Conservation (phyloP, 106 monocot species). For the Dendrobium chrysotoxum region DNA sequence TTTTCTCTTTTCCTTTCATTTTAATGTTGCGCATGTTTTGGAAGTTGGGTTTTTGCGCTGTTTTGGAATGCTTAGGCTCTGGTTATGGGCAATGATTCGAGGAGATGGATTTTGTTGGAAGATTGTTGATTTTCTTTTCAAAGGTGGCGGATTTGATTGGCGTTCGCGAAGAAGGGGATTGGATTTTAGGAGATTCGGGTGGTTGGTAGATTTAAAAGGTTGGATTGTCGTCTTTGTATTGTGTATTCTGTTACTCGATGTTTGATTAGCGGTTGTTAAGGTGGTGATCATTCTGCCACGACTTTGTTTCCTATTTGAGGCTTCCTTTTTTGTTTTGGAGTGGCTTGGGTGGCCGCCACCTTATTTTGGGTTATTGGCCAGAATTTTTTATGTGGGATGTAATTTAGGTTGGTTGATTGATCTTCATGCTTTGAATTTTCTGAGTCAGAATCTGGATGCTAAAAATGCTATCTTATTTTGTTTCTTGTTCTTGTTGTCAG, state of each 20-base stretch:
- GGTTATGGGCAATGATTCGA: background rate
- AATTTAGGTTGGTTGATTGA: background rate
- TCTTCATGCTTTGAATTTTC: background rate
- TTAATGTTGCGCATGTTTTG: background rate
- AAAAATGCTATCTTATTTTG: too few relatives aligned
- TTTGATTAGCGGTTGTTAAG: background rate
- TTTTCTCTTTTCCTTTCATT: too few relatives aligned
- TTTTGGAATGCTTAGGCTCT: background rate
- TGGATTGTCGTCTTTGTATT: background rate
- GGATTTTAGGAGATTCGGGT: constrained; percentile 1
- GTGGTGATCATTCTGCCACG: too few relatives aligned
- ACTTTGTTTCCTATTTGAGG: too few relatives aligned
- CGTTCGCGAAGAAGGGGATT: background rate
- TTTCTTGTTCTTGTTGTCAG: too few relatives aligned
- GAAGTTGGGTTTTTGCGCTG: background rate
- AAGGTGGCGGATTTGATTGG: background rate
- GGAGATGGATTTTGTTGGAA: background rate
- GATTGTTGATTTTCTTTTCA: background rate
- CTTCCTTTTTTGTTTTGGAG: background rate
- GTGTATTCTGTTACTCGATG: background rate
- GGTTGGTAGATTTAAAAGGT: background rate
- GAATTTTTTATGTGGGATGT: background rate
- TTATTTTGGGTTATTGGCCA: background rate
- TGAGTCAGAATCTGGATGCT: too few relatives aligned
- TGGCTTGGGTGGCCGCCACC: background rate